Evolutionary conservation across 179 eudicot species (phyloP), one percentile per base, ranked within the genome.

Genomic region (Actinidia polygama): DNA sequence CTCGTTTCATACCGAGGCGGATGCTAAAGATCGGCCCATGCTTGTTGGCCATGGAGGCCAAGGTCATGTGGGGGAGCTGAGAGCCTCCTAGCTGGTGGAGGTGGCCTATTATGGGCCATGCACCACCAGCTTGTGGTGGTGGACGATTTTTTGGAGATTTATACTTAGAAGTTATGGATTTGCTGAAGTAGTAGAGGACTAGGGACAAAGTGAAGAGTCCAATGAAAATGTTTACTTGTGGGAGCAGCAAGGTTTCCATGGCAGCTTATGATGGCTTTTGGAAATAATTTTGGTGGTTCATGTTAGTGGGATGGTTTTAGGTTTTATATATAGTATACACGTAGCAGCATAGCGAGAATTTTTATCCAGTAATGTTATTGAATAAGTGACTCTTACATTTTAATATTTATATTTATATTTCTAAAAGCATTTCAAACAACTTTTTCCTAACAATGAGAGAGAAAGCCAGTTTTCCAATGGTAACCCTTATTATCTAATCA

Each of bases 31-130:
- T 81, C 1, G 89, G 86, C 8, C 89, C 89, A 30, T 58, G 61
- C 26, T 77, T 59, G 26, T 73, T 83, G 1, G 83, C 82, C 85
- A 84, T 15, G 84, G 76, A 3, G 64, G 76, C 84, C 77, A 83
- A 4, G 73, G 46, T 44, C 63, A 26, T 15, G 61, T 81, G 87
- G 40, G 81, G 83, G 11, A 59, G 85, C 36, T 77, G 73, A 19
- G 83, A 5, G 2, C 83, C 57, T 18, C 36, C 44, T 0, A 84
- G 61, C 47, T 67, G 84, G 57, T 75, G 86, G 67, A 86, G 78
- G 83, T 86, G 89, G 58, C 86, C 86, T 10, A 81, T 76, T 78
- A 81, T 40, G 6, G 88, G 86, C 86, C 88, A 81, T 73, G 83
- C 79, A 10, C 87, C 87, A 16, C 77, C 66, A 0, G 84, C 83